These are phyloP conservation scores for Blastobotrys petasosporus DNA, from an alignment of 1,139 yeast genomes.

Conservation along the genomic window DNA sequence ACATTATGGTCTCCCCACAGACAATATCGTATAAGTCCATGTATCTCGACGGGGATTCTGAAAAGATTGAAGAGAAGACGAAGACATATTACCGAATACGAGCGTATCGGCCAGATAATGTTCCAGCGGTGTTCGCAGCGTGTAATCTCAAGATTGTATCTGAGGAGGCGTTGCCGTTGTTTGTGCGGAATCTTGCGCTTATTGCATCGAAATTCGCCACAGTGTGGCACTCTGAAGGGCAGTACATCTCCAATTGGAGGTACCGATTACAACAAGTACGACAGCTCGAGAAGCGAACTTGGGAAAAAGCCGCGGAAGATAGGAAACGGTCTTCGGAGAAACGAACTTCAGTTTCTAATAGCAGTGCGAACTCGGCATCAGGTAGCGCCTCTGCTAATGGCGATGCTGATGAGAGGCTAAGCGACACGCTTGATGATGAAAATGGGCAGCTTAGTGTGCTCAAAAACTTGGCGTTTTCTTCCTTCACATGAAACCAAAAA, in stretches of 20 bases:
- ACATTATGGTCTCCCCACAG: slow-evolving; percentile 71
- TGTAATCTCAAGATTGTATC: slow-evolving; percentile 68
- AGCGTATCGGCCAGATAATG: slow-evolving; percentile 57
- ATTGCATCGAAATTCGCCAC: slow-evolving; percentile 68
- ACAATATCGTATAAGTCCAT: slow-evolving; percentile 25
- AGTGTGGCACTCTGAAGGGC: slow-evolving; percentile 60
- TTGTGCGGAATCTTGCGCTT: slow-evolving; percentile 61
- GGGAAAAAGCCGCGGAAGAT: slow-evolving; percentile 3
- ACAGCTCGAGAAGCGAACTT: slow-evolving; percentile 41
- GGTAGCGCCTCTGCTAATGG: not conserved
- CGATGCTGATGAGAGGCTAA: not conserved
- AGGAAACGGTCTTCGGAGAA: not conserved
- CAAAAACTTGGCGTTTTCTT: slow-evolving; percentile 9
- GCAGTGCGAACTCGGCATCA: not conserved
- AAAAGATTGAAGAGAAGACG: slow-evolving; percentile 1
- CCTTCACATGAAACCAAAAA: slow-evolving; percentile 6
- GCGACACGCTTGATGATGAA: slow-evolving; percentile 1
- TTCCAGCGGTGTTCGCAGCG: slow-evolving; percentile 72
- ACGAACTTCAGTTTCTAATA: not conserved
- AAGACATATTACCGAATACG: slow-evolving; percentile 51
- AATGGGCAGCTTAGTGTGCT: slow-evolving; percentile 2
- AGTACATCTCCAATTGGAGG: slow-evolving; percentile 59
- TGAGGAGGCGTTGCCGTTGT: slow-evolving; percentile 51
- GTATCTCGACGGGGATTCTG: slow-evolving; percentile 5
- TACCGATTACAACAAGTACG: slow-evolving; percentile 56